Percentiles rank a stretch among this genome's conserved stretches.
These are phyloP conservation scores for Mortierella sp. DNA, from an alignment of 371 early-diverging fungal species.

Conservation along the genomic window DNA sequence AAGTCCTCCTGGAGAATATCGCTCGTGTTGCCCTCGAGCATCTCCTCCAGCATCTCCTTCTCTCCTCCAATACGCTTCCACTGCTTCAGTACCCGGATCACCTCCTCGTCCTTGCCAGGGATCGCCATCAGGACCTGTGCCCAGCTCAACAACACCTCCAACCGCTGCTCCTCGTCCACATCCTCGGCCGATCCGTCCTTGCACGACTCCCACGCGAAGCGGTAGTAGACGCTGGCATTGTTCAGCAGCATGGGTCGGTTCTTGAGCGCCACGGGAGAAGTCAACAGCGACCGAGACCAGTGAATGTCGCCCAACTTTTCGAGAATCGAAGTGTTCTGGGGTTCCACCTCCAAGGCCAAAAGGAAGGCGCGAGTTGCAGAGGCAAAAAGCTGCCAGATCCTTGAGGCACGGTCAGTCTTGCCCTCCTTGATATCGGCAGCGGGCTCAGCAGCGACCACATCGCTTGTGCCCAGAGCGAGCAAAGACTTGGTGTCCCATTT, in stretches of 20 bases:
- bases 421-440: constrained; percentile 15
- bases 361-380: constrained; percentile 67
- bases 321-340: constrained; percentile 66
- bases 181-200: constrained; percentile 32
- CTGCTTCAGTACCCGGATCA: constrained; percentile 47
- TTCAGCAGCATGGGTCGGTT: constrained; percentile 66
- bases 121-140: constrained; percentile 46
- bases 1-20: constrained; percentile 52
- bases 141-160: constrained; percentile 51
- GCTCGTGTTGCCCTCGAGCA: constrained; percentile 36
- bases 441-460: constrained; percentile 37
- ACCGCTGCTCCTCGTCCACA: constrained; percentile 49
- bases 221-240: constrained; percentile 62
- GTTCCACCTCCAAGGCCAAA: constrained; percentile 63
- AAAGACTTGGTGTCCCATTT: constrained; percentile 34
- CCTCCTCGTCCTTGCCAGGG: constrained; percentile 52
- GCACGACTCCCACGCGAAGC: constrained; percentile 57
- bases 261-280: constrained; percentile 63
- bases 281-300: constrained; percentile 62
- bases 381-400: constrained; percentile 67
- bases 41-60: constrained; percentile 39
- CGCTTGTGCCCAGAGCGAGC: constrained; percentile 31
- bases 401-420: constrained; percentile 50
- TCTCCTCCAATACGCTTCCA: constrained; percentile 51
- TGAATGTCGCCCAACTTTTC: constrained; percentile 74